Evolutionary conservation across 2,329 filamentous ascomycete genomes (phyloP), one percentile per base, ranked within the genome.

Genomic region (Trichoderma semiorbis): DNA sequence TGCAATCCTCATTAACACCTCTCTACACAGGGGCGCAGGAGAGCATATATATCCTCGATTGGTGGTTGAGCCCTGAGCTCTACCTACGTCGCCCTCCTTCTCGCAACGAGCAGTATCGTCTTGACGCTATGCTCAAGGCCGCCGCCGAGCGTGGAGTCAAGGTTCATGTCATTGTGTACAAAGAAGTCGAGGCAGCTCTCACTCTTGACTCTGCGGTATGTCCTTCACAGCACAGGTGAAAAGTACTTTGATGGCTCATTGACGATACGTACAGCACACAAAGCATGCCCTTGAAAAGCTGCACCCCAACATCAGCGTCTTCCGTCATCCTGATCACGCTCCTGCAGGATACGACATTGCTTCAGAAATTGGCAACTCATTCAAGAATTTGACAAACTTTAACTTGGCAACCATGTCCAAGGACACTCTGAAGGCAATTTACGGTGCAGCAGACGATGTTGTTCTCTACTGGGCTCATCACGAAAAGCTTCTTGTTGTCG

Each of bases 391-490:
- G 72, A 84, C 83, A 62, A 83, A 86, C 79, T 77, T 89, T 86
- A 79, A 85, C 62, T 80, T 90, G 1, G 87, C 90, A 21, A 91
- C 91, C 76, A 84, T 94, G 57, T 92, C 93, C 0, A 85, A 86
- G 28, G 92, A 96, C 77, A 88, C 92, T 1, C 79, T 97, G 63
- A 93, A 94, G 78, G 89, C 91, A 1, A 82, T 97, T 1, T 97
- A 97, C 78, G 95, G 95, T 69, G 91, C 93, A 64, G 89, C 89
- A 39, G 92, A 94, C 36, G 94, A 92, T 75, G 89, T 94, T 1
- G 92, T 97, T 12, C 83, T 97, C 1, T 97, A 93, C 81, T 97
- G 94, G 94, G 93, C 94, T 3, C 94, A 97, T 77, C 94, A 97
- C 76, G 94, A 98, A 82, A 98, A 98, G 81, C 87, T 97, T 1